Percentiles rank a stretch among this genome's conserved stretches.
These are phyloP conservation scores for Salvia miltiorrhiza DNA, from an alignment of 257 asterid species.

Conservation along the genomic window DNA sequence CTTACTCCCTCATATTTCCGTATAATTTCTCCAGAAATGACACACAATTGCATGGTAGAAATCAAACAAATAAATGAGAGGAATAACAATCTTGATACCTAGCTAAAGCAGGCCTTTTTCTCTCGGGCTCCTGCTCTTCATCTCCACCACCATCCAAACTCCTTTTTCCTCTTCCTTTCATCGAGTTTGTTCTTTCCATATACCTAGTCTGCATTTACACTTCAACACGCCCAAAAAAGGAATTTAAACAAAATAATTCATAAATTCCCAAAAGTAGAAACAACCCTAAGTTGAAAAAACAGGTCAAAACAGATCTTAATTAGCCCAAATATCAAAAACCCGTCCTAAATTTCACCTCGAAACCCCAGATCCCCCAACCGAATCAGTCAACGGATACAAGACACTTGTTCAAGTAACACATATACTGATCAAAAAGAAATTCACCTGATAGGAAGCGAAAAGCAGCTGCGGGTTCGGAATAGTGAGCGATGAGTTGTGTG, in stretches of 20 bases:
- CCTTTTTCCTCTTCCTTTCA: slow-evolving; percentile 78
- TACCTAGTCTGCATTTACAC: slow-evolving; percentile 83
- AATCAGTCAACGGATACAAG: background rate
- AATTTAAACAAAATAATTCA: background rate
- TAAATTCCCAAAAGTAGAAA: background rate
- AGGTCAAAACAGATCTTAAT: slow-evolving; percentile 24
- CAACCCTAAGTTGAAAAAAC: background rate
- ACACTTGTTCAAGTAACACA: background rate
- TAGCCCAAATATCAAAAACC: slow-evolving; percentile 16
- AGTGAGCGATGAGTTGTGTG: slow-evolving; percentile 7
- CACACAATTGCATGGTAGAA: background rate
- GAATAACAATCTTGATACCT: slow-evolving; percentile 27
- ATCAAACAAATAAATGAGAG: background rate
- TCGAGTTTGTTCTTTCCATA: slow-evolving; percentile 74
- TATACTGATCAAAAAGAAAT: background rate
- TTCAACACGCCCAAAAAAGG: slow-evolving; percentile 18
- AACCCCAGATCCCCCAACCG: slow-evolving; percentile 30
- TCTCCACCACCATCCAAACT: slow-evolving; percentile 65
- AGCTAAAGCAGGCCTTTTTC: slow-evolving; percentile 47
- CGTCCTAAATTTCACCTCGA: slow-evolving; percentile 4
- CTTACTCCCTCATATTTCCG: background rate
- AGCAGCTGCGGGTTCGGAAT: background rate
- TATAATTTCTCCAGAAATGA: background rate
- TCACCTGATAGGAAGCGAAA: slow-evolving; percentile 17
- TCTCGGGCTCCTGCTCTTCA: slow-evolving; percentile 61